Base-by-base conservation (phyloP, 768 basidiomycete genomes). In the Mycena rosella region DNA sequence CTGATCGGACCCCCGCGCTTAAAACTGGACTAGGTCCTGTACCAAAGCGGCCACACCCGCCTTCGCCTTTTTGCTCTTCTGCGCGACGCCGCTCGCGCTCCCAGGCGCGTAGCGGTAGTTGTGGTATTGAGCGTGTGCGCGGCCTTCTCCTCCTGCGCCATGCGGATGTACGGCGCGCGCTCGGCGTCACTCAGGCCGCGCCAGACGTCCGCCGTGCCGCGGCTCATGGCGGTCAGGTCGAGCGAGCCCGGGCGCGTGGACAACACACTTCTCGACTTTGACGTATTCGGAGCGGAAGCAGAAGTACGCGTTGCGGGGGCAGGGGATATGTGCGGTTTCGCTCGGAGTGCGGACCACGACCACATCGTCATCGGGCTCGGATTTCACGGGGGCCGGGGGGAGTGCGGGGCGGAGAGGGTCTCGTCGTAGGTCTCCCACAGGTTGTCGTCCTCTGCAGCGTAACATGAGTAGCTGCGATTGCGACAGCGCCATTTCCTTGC, bases 171-270 rank as follows among this genome's bases (percentile, higher is more conserved):
- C 40, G 74, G 77, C 20, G 74, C 67, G 67, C 74, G 82, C 55
- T 83, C 80, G 24, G 74, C 74, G 1, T 71, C 60, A 5, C 78
- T 54, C 44, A 91, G 79, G 57, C 78, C 75, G 22, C 80, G 81
- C 91, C 91, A 93, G 30, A 85, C 85, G n/a, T 84, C 83, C 3
- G 82, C 88, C 0, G 90, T 90, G 32, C 87, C 80, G 63, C 87
- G 85, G 24, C 87, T 89, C 60, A 92, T 82, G 18, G 60, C 30
- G 79, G 81, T 78, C 81, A 85, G 69, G 77, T 77, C 29, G 13
- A 67, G 32, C 40, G 65, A 20, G n/a, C n/a, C 34, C 7, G 56
- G 42, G 4, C 15, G 24, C 29, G 49, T 26, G 34, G 56, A 17
- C 26, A 59, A n/a, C 74, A 17, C 63, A 38, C 29, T 70, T 72